Evolutionary conservation across 2,329 filamentous ascomycete genomes (phyloP), one percentile per base, ranked within the genome.

Genomic region (Colletotrichum melonis): DNA sequence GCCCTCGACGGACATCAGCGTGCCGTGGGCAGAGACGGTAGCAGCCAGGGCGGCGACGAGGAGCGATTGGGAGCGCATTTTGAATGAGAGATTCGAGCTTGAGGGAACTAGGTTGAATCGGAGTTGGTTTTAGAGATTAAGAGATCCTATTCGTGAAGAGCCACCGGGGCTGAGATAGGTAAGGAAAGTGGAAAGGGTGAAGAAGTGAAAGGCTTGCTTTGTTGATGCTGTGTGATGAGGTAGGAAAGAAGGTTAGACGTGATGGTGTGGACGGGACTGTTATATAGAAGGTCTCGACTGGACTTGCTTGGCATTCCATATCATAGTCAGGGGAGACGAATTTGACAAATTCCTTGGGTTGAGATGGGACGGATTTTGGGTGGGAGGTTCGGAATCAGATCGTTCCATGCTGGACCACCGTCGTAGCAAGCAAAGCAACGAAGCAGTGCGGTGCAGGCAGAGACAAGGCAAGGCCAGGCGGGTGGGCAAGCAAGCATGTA

Each of bases 21-120:
- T 83, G 80, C 90, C 90, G 82, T 92, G 90, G 67, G 88, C 89
- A 60, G 87, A 86, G 76, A 86, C 85, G 76, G 86, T 81, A 28
- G 69, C 72, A 58, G 74, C 74, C 74, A 75, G 58, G 32, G 74
- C 73, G 77, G 88, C 85, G 77, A 86, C 80, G 75, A 88, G 76
- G 69, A 87, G 78, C 42, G 73, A 67, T 32, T 75, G 72, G 62
- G 74, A 75, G 42, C 74, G 74, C 74, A 75, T 75, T 30, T 70
- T 75, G 30, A 67, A 69, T 42, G 73, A 74, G 28, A 55, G 72
- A 38, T 59, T 57, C 56, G 72, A 62, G 64, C 55, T 62, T 64
- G 22, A 49, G 56, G 49, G 57, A 73, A 35, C 46, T 60, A 24
- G 26, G 35, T 11, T 52, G 32, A 12, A 35, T 73, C 59, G 70